phyloP scores from a whole-genome alignment of 371 early-diverging fungal species.

The Mucor velutinosus region DNA sequence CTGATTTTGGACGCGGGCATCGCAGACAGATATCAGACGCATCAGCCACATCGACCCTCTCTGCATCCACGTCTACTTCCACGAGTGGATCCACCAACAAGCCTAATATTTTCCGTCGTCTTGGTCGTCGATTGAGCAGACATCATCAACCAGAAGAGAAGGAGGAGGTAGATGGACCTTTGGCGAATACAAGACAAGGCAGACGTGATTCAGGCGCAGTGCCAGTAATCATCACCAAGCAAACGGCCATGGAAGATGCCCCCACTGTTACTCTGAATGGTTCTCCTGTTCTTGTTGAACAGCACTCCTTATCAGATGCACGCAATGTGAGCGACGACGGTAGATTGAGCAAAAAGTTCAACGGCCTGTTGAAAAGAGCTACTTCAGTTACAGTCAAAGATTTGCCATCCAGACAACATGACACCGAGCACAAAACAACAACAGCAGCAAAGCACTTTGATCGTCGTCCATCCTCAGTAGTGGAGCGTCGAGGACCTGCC shows the following conservation, averaged over 20 bases:
- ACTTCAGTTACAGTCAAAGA: conserved; percentile 11
- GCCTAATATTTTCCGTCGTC: conserved; percentile 12
- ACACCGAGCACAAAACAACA: not conserved
- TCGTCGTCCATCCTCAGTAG: not conserved
- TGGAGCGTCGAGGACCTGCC: not conserved
- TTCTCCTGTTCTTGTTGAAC: not conserved
- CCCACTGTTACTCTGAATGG: not conserved
- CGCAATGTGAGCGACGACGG: not conserved
- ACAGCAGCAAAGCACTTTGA: not conserved
- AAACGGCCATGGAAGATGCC: not conserved
- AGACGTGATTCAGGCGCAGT: not conserved
- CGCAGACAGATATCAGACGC: not conserved
- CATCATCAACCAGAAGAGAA: not conserved
- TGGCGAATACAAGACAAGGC: not conserved
- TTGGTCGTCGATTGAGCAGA: conserved; percentile 14
- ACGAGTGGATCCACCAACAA: not conserved
- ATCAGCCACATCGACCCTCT: not conserved
- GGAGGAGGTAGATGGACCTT: not conserved
- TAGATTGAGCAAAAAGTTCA: not conserved
- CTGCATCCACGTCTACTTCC: not conserved
- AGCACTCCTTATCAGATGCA: not conserved
- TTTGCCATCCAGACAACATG: conserved; percentile 10
- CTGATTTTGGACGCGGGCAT: not conserved
- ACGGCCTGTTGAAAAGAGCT: conserved; percentile 13
- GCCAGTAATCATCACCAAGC: not conserved